Evolutionary conservation across 768 basidiomycete species (phyloP), one percentile per base, ranked within the genome.

Genomic region (Podaxis sp.): DNA sequence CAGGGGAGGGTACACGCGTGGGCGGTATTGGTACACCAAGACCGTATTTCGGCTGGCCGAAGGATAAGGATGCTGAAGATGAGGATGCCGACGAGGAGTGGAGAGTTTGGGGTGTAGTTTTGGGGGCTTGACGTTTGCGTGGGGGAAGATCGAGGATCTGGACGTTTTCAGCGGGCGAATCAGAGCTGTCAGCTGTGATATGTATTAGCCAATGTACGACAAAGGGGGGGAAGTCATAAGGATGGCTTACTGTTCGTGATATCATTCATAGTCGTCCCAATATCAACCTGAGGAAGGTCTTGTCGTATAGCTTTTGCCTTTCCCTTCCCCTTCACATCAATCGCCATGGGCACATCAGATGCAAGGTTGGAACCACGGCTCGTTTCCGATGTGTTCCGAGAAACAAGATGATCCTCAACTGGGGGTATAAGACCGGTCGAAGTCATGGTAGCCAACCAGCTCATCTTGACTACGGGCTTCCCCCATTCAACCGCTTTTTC

Each of bases 401-500:
- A 10, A 9, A 76, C 75, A 16, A 79, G 59, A 63, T 75, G 78
- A 21, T 66, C 68, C 9, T 72, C 61, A 3, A 71, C 64, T 0
- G 55, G 27, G 0, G 82, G 82, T 38, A 91, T 69, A 1, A 50
- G 52, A 0, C 89, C 91, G 0, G 72, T 78, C 27, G 66, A 69
- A 7, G 81, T 86, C 63, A 92, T 82, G 0, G 76, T 74, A 11
- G 77, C 76, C 16, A 97, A 68, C 93, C 93, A 97, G 7, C 74
- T 75, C 70, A 89, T 76, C 38, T 80, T 77, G 21, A 95, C 78
- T n/a, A 91, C 83, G 0, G 88, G 86, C 6, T 89, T 82, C 13
- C 79, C 79, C 94, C 95, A 96, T 68, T 91, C 85, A 40, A 71
- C 68, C 1, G 94, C 93, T 69, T 88, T 92, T 14, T 87, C 82